A percentile compares a stretch with the other conserved stretches of the same genome.
These are phyloP conservation scores for Boletus patriciae DNA, from an alignment of 768 basidiomycete species.

Conservation along the genomic window DNA sequence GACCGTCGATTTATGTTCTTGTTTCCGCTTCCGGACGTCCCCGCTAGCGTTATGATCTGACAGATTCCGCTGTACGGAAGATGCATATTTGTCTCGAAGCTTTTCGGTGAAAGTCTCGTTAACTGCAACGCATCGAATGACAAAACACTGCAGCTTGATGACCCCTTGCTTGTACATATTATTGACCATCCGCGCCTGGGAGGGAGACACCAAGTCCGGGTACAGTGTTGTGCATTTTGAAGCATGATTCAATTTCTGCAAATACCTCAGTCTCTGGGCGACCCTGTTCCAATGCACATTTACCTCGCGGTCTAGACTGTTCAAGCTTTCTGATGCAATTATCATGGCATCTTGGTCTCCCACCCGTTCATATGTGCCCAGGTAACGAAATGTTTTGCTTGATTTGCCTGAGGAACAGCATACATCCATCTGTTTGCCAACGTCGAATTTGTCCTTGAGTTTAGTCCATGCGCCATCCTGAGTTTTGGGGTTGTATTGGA, in stretches of 20 bases:
- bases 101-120: conserved; percentile 15
- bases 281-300: neutral
- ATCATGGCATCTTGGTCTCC: conserved; percentile 10
- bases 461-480: conserved; percentile 19
- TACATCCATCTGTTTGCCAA: conserved; percentile 20
- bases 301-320: conserved; percentile 13
- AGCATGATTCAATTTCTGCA: conserved; percentile 20
- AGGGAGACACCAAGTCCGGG: conserved; percentile 24
- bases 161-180: conserved; percentile 32
- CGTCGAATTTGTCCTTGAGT: conserved; percentile 6
- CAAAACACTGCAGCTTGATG: conserved; percentile 29
- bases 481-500: conserved; percentile 29
- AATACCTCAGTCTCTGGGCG: neutral
- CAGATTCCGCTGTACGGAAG: neutral
- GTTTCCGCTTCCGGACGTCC: conserved; percentile 16
- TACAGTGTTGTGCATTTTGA: conserved; percentile 21
- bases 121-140: conserved; percentile 22
- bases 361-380: conserved; percentile 30
- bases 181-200: conserved; percentile 24
- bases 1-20: neutral
- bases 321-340: conserved; percentile 12
- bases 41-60: neutral
- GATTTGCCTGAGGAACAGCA: conserved; percentile 11
- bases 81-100: conserved; percentile 4
- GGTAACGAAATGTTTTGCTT: conserved; percentile 10